Conservation (phyloP, 208 protist species). For the Crithidia expoeki region DNA sequence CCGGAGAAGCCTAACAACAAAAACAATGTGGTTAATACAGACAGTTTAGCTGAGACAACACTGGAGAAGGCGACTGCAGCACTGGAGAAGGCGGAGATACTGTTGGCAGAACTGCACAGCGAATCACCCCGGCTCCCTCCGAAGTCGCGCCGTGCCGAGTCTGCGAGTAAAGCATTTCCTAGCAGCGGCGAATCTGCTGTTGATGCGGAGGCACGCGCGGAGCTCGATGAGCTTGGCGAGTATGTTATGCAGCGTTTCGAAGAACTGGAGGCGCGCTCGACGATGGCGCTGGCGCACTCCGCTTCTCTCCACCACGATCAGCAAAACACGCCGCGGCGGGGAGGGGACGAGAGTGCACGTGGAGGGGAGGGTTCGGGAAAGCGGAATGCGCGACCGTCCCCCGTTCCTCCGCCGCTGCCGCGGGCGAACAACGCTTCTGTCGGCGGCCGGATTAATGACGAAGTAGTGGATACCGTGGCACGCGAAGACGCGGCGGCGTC, state of each 20-base stretch:
- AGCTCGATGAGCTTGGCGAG: slow-evolving; percentile 77
- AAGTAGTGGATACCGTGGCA: slow-evolving; percentile 67
- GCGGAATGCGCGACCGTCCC: not conserved
- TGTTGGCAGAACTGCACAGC: slow-evolving; percentile 30
- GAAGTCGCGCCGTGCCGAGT: slow-evolving; percentile 13
- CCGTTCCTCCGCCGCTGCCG: slow-evolving; percentile 7
- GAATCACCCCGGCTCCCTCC: not conserved
- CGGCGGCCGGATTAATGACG: not conserved
- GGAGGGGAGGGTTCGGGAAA: not conserved
- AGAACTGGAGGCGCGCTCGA: slow-evolving; percentile 48
- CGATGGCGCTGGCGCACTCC: slow-evolving; percentile 6
- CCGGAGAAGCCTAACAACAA: slow-evolving; percentile 7
- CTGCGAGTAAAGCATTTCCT: not conserved
- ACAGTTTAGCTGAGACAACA: slow-evolving; percentile 7
- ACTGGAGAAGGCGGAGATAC: slow-evolving; percentile 35
- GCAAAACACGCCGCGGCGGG: not conserved
- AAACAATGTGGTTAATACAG: not conserved
- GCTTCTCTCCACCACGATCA: not conserved
- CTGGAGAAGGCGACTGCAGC: slow-evolving; percentile 42
- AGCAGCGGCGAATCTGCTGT: slow-evolving; percentile 27
- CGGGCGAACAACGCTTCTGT: not conserved
- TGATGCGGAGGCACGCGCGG: slow-evolving; percentile 63
- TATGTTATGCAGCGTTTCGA: slow-evolving; percentile 71
- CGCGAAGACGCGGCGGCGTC: slow-evolving; percentile 77
- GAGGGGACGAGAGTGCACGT: not conserved